Conservation (phyloP, 345 rosid genomes). For the Acer campestre region DNA sequence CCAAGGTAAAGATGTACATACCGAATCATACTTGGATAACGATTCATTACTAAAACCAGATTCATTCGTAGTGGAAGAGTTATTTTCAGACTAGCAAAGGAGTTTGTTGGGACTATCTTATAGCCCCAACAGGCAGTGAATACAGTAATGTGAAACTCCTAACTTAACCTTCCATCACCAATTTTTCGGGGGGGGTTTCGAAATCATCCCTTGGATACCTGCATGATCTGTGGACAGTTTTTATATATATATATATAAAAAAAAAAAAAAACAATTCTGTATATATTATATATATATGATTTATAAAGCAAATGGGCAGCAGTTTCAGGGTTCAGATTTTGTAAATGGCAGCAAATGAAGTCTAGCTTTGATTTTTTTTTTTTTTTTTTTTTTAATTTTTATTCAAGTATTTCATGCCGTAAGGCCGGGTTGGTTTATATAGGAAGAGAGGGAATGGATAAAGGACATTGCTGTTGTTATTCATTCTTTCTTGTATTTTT, state of each 20-base stretch:
- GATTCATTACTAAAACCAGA: constrained; percentile 24
- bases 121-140: neutral
- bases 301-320: neutral
- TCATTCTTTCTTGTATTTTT: no score
- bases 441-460: neutral
- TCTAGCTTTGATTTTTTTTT: neutral
- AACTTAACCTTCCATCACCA: constrained; percentile 5
- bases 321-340: neutral
- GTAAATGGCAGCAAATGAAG: constrained; percentile 17
- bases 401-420: constrained; percentile 8
- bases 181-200: neutral
- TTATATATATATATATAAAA: no score
- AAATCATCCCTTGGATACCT: neutral
- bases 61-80: constrained; percentile 42
- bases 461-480: no score
- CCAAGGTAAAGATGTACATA: constrained; percentile 23
- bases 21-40: constrained; percentile 10
- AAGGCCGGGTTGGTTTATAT: constrained; percentile 10
- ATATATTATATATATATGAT: constrained; percentile 1
- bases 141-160: neutral
- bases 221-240: neutral
- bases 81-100: constrained; percentile 42
- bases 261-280: constrained; percentile 4
- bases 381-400: neutral
- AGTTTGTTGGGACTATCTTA: neutral